phyloP scores from a whole-genome alignment of 2,329 filamentous ascomycete genomes.

The Ophiostoma angusticollis region DNA sequence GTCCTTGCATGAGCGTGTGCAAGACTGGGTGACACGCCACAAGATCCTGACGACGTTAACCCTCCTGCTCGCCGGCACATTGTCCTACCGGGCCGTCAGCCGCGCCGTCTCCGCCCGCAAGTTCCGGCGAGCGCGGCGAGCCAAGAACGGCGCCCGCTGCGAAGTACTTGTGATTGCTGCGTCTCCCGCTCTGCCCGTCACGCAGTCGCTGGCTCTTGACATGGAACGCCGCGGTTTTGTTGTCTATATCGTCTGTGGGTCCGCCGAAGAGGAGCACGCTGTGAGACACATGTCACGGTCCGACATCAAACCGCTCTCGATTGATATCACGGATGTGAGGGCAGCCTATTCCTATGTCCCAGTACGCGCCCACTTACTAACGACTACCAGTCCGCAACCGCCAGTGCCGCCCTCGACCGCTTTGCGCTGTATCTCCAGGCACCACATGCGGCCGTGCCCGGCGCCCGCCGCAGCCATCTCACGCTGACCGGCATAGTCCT shows the following conservation, averaged over 20 bases:
- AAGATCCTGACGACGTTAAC: conserved; percentile 61
- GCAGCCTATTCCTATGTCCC: conserved; percentile 13
- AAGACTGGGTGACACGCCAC: conserved; percentile 61
- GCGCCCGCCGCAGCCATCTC: conserved; percentile 63
- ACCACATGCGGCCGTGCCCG: conserved; percentile 63
- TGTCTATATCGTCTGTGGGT: conserved; percentile 79
- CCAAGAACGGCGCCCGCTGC: conserved; percentile 68
- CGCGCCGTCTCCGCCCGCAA: conserved; percentile 47
- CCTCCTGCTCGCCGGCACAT: conserved; percentile 57
- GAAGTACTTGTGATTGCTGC: conserved; percentile 85
- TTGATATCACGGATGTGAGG: conserved; percentile 73
- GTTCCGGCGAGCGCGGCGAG: conserved; percentile 62
- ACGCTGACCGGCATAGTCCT: conserved; percentile 69
- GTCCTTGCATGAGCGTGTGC: conserved; percentile 35
- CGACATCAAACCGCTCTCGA: conserved; percentile 68
- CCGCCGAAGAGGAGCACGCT: conserved; percentile 69
- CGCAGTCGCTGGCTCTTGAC: conserved; percentile 70
- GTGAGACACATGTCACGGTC: conserved; percentile 64
- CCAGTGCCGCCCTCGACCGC: conserved; percentile 54
- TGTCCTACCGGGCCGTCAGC: conserved; percentile 38
- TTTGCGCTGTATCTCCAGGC: conserved; percentile 61
- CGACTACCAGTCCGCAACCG: conserved; percentile 46
- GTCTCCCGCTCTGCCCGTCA: conserved; percentile 73
- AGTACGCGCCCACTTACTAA: neutral
- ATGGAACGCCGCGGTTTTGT: conserved; percentile 86